Base-by-base conservation (phyloP, 805 yeast genomes). In the Yamadazyma nakazawae region DNA sequence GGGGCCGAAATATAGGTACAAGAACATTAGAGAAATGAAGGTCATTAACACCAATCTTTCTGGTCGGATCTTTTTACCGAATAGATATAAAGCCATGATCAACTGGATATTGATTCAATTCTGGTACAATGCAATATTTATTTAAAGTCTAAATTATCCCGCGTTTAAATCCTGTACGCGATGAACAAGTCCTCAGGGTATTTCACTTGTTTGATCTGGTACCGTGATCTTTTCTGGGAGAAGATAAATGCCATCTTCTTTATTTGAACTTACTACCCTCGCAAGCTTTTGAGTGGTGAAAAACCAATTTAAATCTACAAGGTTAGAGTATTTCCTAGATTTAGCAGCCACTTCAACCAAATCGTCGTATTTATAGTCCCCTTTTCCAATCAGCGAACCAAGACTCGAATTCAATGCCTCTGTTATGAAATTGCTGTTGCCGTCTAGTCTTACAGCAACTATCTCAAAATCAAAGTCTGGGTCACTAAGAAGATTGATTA, bases 401-500 rank as follows among this genome's bases (percentile, higher is more conserved):
- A 43, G 14, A 26, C 18, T n/a, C 12, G 47, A 38, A 18, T 44
- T 31, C 18, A 32, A 38, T 19, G 39, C 38, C 13, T 32, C 21
- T 7, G 17, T 25, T n/a, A 51, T 19, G 18, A 36, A 30, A 2
- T 46, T 46, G 39, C 41, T 37, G 5, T 25, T 32, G 16, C 31
- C 7, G 35, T 46, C 40, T 2, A 53, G 37, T 30, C 54, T 38
- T 6, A 42, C 48, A 1, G 47, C 50, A 2, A 46, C n/a, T 2
- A 50, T 14, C 34, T 54, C 48, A 19, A 54, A 51, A 13, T 49
- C 49, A 11, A 38, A 28, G 16, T 30, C 28, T 6, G 32, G 8
- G 3, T 16, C 12, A 2, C 19, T 21, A 19, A 52, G 25, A 7
- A 46, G 25, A 13, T 31, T 38, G 13, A 68, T 44, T 1, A 70